Evolutionary conservation across 2,329 filamentous ascomycete genomes (phyloP).

Genomic region (Neobulgaria alba): DNA sequence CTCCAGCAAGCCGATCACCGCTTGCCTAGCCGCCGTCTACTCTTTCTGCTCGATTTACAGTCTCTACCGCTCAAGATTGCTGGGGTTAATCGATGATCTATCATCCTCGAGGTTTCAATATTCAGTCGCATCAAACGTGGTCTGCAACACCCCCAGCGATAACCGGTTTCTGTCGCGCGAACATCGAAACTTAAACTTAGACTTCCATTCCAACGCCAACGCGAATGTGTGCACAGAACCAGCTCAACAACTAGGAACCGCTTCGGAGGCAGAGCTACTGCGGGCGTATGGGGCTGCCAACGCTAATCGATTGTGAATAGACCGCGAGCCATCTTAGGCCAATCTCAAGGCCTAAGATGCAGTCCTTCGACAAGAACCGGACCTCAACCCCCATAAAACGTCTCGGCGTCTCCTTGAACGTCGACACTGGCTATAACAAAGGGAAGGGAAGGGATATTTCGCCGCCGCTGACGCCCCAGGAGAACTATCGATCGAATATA

Average conservation of each 20-base stretch:
- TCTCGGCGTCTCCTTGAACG: slow-evolving; percentile 22
- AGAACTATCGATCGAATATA: slow-evolving; percentile 14
- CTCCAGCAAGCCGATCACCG: no score
- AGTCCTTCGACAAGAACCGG: slow-evolving; percentile 21
- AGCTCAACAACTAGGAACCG: background rate
- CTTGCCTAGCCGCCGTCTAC: background rate
- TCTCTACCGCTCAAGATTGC: background rate
- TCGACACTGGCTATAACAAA: slow-evolving; percentile 26
- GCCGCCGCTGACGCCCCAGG: slow-evolving; percentile 23
- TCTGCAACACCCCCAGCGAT: no score
- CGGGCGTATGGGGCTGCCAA: background rate
- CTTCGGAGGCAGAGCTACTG: background rate
- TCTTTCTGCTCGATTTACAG: background rate
- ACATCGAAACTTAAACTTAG: background rate
- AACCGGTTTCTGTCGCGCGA: no score
- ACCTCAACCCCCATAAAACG: slow-evolving; percentile 23
- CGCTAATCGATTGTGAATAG: background rate
- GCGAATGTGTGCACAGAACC: background rate
- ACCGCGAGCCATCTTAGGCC: background rate
- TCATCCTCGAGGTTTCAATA: background rate
- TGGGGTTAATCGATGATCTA: background rate
- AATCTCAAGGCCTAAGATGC: slow-evolving; percentile 15
- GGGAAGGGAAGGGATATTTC: slow-evolving; percentile 19
- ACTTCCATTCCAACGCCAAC: background rate
- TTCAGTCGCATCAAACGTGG: background rate